phyloP scores from a whole-genome alignment of 2,329 filamentous ascomycete genomes.

The Cladorrhinum sp. region DNA sequence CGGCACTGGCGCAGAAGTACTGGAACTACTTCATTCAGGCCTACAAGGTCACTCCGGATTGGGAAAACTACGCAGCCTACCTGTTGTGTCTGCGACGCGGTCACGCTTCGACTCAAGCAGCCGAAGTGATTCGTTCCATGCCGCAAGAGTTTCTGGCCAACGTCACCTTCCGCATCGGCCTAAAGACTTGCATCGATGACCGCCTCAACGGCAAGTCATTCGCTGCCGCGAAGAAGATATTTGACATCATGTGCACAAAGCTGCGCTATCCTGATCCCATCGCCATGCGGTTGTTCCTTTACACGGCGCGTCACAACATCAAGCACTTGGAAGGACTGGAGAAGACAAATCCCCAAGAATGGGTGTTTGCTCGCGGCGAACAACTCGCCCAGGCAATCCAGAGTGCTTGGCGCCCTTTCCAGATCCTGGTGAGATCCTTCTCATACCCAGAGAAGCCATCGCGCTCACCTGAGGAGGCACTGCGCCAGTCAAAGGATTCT shows the following conservation, averaged over 20 bases:
- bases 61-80: conserved; percentile 65
- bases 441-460: conserved; percentile 34
- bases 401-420: conserved; percentile 49
- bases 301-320: conserved; percentile 49
- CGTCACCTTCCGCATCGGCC: conserved; percentile 67
- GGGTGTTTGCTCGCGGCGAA: conserved; percentile 44
- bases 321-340: conserved; percentile 35
- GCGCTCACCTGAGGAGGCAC: conserved; percentile 26
- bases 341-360: conserved; percentile 23
- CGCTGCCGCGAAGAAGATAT: conserved; percentile 58
- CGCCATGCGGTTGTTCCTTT: conserved; percentile 54
- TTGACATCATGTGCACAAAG: conserved; percentile 58
- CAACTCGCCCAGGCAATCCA: conserved; percentile 51
- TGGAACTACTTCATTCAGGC: conserved; percentile 69
- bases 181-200: conserved; percentile 72
- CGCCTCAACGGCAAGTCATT: conserved; percentile 71
- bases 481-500: conserved; percentile 30
- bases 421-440: conserved; percentile 32
- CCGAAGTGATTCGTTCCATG: conserved; percentile 57
- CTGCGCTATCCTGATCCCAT: conserved; percentile 47
- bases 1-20: conserved; percentile 66
- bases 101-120: conserved; percentile 61
- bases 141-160: conserved; percentile 42
- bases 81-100: conserved; percentile 64
- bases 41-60: conserved; percentile 66